Evolutionary conservation across 208 protist genomes (phyloP), one percentile per base, ranked within the genome.

Genomic region (Crithidia bombi): DNA sequence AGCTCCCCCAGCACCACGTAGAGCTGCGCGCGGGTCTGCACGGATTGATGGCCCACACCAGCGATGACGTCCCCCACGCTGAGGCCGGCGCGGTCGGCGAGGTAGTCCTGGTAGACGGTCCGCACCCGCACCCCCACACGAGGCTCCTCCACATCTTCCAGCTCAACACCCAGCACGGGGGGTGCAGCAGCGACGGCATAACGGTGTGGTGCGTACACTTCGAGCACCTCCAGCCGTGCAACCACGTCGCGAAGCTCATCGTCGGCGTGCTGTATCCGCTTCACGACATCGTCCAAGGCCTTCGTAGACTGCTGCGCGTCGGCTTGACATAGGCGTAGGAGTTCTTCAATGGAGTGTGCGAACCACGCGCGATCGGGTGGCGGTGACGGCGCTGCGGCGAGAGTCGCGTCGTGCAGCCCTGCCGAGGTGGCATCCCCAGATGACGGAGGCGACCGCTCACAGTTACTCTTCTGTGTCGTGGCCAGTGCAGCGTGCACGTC

Each of bases 151-250:
- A 79, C 73, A 65, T 92, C 86, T 28, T 78, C 70, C 46, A 92
- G 68, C 44, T 92, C 87, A 25, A 90, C 64, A 2, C 83, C 87
- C 3, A 92, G 65, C 10, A 89, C 52, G 1, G 86, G 86, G 26
- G 86, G 86, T 1, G 74, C 73, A 1, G 83, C 68, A 9, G 83
- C 69, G 32, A 89, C 65, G 19, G 80, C 69, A 54, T 74, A 79
- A 32, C 68, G 65, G 58, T 92, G 87, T 15, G 83, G 83, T 17
- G 83, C 76, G 74, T 89, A 92, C 59, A 89, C 81, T 50, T 92
- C 86, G 41, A 92, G 46, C 32, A 79, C 79, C 15, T 87, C 82
- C 19, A 92, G 39, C 7, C 86, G 81, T 26, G 73, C 75, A 1
- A n/a, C n/a, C 5, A 81, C 12, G 30, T 67, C 72, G 35, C 55